Evolutionary conservation across 352 stramenopile genomes (phyloP).

Genomic region (Halophytophthora batemanensis): DNA sequence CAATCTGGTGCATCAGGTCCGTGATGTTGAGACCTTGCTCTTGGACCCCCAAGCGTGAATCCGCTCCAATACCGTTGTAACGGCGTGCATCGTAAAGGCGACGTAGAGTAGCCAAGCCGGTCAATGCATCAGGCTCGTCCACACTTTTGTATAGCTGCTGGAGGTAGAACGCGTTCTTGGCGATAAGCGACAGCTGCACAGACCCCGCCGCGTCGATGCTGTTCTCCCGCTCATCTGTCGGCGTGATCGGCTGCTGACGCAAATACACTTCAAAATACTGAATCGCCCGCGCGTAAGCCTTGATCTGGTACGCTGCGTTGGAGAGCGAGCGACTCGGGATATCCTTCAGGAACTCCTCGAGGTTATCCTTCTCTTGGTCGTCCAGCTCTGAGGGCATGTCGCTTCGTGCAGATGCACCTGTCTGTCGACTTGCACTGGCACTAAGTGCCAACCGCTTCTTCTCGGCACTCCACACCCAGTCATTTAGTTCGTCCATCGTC

Average conservation of each 20-base stretch:
- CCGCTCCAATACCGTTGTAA: slow-evolving; percentile 23
- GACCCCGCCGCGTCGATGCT: slow-evolving; percentile 24
- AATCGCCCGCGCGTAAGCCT: slow-evolving; percentile 65
- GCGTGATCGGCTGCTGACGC: slow-evolving; percentile 43
- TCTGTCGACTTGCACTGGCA: slow-evolving; percentile 42
- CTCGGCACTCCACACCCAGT: slow-evolving; percentile 85
- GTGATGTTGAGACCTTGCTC: slow-evolving; percentile 48
- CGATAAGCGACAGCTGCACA: slow-evolving; percentile 44
- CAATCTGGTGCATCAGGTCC: slow-evolving; percentile 69
- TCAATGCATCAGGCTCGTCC: slow-evolving; percentile 66
- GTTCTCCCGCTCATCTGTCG: slow-evolving; percentile 14
- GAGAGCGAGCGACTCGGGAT: slow-evolving; percentile 67
- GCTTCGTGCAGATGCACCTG: slow-evolving; percentile 32
- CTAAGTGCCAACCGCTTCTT: slow-evolving; percentile 74
- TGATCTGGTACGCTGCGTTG: slow-evolving; percentile 64
- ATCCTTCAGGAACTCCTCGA: slow-evolving; percentile 74
- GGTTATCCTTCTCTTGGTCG: slow-evolving; percentile 73
- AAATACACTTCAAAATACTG: slow-evolving; percentile 77
- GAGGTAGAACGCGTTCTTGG: slow-evolving; percentile 63
- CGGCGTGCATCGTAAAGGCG: slow-evolving; percentile 45
- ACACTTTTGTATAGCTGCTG: slow-evolving; percentile 78
- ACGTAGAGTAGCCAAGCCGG: slow-evolving; percentile 53
- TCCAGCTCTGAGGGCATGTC: slow-evolving; percentile 54
- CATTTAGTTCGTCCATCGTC: slow-evolving; percentile 84
- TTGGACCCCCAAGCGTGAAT: slow-evolving; percentile 18